A percentile compares a stretch with the other conserved stretches of the same genome.
phyloP scores from a whole-genome alignment of 257 asterid genomes.

The Solanum appendiculatum region DNA sequence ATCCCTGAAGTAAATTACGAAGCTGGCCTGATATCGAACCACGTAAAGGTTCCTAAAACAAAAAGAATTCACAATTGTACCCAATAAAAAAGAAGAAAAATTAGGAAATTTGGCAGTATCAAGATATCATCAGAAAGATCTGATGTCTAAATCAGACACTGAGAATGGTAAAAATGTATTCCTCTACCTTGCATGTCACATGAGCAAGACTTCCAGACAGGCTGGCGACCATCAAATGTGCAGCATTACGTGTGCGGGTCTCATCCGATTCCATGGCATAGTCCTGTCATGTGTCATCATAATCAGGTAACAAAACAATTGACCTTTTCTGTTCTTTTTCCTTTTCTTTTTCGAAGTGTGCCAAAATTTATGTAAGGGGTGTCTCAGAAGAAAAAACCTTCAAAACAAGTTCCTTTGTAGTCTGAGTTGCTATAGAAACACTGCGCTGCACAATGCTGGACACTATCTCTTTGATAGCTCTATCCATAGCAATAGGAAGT shows the following conservation, averaged over 20 bases:
- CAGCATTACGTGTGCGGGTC: slow-evolving; percentile 81
- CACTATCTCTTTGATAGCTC: slow-evolving; percentile 91
- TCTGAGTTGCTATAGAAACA: slow-evolving; percentile 94
- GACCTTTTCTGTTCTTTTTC: neutral
- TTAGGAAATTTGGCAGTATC: neutral
- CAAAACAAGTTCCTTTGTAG: slow-evolving; percentile 91
- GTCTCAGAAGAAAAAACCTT: slow-evolving; percentile 36
- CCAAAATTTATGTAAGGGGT: neutral
- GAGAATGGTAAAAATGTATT: neutral
- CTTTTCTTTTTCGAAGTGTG: neutral
- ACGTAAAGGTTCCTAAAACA: slow-evolving; percentile 78
- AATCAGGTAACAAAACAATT: neutral
- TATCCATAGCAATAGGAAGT: slow-evolving; percentile 87
- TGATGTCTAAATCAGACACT: neutral
- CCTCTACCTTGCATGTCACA: slow-evolving; percentile 93
- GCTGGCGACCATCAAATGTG: slow-evolving; percentile 98
- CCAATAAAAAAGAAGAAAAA: neutral
- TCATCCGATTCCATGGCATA: slow-evolving; percentile 97
- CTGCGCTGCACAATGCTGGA: slow-evolving; percentile 86
- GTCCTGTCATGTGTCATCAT: slow-evolving; percentile 39
- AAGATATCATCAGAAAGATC: neutral
- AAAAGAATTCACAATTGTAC: neutral
- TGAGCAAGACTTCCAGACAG: slow-evolving; percentile 98
- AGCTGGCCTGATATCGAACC: slow-evolving; percentile 78
- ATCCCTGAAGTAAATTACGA: slow-evolving; percentile 66